A percentile compares a stretch with the other conserved stretches of the same genome.
Evolutionary conservation across 2,329 filamentous ascomycete genomes (phyloP).

Genomic region (Fusarium compactum): DNA sequence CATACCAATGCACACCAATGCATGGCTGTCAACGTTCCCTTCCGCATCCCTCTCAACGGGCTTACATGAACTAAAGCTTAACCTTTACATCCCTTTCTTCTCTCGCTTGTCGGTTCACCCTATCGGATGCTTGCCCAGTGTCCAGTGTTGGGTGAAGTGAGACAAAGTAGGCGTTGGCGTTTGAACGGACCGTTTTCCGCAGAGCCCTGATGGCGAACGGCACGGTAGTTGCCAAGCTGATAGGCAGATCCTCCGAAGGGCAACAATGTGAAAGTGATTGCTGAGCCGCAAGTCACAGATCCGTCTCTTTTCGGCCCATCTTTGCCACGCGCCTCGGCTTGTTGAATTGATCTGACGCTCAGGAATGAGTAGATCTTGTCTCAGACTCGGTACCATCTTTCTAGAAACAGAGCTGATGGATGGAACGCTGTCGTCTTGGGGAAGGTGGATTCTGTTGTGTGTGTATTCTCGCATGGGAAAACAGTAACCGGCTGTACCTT

Average conservation of each 20-base stretch:
- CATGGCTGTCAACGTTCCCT: slow-evolving; percentile 12
- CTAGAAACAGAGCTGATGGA: slow-evolving; percentile 30
- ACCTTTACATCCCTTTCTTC: slow-evolving; percentile 19
- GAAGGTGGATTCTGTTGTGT: background rate
- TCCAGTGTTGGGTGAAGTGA: slow-evolving; percentile 13
- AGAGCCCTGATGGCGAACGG: slow-evolving; percentile 5
- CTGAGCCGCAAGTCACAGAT: slow-evolving; percentile 17
- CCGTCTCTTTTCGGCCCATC: slow-evolving; percentile 26
- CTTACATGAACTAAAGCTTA: slow-evolving; percentile 1
- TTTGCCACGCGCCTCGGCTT: slow-evolving; percentile 34
- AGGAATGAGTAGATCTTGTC: slow-evolving; percentile 40
- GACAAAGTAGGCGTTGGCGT: slow-evolving; percentile 26
- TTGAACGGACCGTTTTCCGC: slow-evolving; percentile 8
- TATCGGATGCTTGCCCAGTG: slow-evolving; percentile 32
- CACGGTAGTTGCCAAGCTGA: slow-evolving; percentile 15
- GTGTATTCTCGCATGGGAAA: background rate
- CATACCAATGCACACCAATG: slow-evolving; percentile 33
- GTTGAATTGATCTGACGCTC: slow-evolving; percentile 12
- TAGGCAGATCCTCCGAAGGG: slow-evolving; percentile 7
- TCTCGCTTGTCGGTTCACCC: slow-evolving; percentile 17
- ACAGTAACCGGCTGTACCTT: background rate
- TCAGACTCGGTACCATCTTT: slow-evolving; percentile 24
- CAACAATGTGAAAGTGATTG: slow-evolving; percentile 13
- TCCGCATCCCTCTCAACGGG: slow-evolving; percentile 4
- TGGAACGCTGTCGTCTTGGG: slow-evolving; percentile 29